Evolutionary conservation across 495 filamentous ascomycete species (phyloP), one percentile per base, ranked within the genome.

Genomic region (Beverwykella pulmonaria): DNA sequence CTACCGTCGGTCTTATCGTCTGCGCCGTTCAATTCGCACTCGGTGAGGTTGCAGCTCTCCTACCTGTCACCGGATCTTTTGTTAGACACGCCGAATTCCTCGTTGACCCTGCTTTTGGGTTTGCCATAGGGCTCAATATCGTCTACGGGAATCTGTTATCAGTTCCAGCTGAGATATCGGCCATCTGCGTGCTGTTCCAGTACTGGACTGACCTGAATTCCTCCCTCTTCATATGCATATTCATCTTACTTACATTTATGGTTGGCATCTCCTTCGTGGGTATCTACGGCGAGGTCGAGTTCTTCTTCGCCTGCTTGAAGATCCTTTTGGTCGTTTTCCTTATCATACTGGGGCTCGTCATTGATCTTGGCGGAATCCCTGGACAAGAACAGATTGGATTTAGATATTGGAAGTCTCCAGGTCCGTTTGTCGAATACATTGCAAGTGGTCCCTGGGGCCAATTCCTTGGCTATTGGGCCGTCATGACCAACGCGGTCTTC

Each of bases 141-240:
- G 81, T 83, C 1, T 83, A 83, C 60, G 81, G 81, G 30, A 80
- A 78, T 44, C 49, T 77, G 36, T 68, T 84, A 9, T 55, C 52
- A 12, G 52, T 88, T 15, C 86, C 86, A 5, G 80, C 79, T 69
- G 86, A 88, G 74, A 84, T 87, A 44, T 83, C 84, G n/a, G 86
- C 86, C 12, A 80, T 81, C 10, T 82, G 83, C 20, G 84, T 87
- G 7, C 70, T 89, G 23, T 82, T 88, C 54, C 77, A 84, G 71
- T 88, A 80, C 67, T 87, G 84, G 83, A 81, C 80, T n/a, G 76
- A 82, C 32, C 69, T 84, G 36, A 83, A 81, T 61, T 75, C 82
- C 0, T 78, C 82, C 0, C 74, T 82, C 4, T 86, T 84, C 74
- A 83, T 88, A 46, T 77, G 83, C 23, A 69, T 82, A 23, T 83